A percentile compares a stretch with the other conserved stretches of the same genome.
These are phyloP conservation scores for Oryza nivara DNA, from an alignment of 176 grass and related monocot species.

Conservation along the genomic window DNA sequence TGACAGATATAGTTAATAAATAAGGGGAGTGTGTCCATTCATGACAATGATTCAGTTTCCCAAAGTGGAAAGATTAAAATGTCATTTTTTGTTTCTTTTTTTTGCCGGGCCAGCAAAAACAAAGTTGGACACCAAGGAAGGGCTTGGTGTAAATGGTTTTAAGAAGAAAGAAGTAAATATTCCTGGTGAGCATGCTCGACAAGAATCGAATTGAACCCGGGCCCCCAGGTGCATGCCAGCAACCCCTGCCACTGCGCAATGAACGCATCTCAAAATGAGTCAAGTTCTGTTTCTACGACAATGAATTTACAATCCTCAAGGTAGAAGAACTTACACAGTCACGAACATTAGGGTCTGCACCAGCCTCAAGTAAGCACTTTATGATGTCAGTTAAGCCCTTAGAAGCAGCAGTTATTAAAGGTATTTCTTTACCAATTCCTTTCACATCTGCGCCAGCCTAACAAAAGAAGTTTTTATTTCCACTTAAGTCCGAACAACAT, in stretches of 20 bases:
- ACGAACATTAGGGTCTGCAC: conserved; percentile 44
- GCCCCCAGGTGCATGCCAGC: too few relatives aligned
- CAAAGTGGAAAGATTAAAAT: conserved; percentile 1
- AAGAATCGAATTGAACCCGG: too few relatives aligned
- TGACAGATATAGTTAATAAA: background rate
- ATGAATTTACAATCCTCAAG: background rate
- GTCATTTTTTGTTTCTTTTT: background rate
- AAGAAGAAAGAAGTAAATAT: too few relatives aligned
- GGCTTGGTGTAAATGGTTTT: too few relatives aligned
- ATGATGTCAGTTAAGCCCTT: conserved; percentile 40
- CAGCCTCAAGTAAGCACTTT: conserved; percentile 39
- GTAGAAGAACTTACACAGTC: conserved; percentile 17
- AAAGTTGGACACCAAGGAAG: too few relatives aligned
- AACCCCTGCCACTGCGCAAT: too few relatives aligned
- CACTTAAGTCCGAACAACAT: too few relatives aligned
- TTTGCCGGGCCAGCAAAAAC: too few relatives aligned
- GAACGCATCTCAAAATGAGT: too few relatives aligned
- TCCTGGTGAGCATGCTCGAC: too few relatives aligned
- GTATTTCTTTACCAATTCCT: conserved; percentile 30
- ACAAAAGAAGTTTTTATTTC: background rate
- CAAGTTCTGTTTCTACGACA: too few relatives aligned
- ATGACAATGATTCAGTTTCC: background rate
- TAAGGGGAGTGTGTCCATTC: background rate
- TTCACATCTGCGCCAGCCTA: conserved; percentile 52
- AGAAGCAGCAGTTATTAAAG: conserved; percentile 10